Base-by-base conservation (phyloP, 768 basidiomycete genomes). In the Naematelia encephala region DNA sequence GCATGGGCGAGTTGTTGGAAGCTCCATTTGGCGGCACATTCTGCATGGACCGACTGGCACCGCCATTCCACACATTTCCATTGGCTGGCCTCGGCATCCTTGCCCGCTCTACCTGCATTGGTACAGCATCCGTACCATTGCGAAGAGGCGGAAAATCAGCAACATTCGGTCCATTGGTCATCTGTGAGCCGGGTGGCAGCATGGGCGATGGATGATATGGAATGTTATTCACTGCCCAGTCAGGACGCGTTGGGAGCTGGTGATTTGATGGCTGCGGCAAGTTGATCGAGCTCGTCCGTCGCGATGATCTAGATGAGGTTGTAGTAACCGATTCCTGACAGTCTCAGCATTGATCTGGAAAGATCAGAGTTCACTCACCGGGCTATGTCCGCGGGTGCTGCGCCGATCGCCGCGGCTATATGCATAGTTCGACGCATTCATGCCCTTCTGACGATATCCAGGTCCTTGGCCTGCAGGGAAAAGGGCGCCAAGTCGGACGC, bases 191-290 rank as follows among this genome's bases (percentile, higher is more conserved):
- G 23, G 27, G 13, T 47, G 8, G 46, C 8, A 21, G n/a, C 23
- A 64, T 27, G 14, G 70, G 65, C 25, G 68, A 65, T 10, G 70
- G 70, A 42, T 69, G 66, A 57, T 72, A 72, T 53, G 61, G 68
- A 13, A 72, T 59, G 48, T 72, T 69, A 46, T 69, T 66, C 4
- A 68, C 67, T 13, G 72, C 62, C 72, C 72, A 73, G 42, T 73
- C 69, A 21, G 72, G 72, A 43, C 64, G 51, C n/a, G 64, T 60
- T 22, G 72, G 72, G 8, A 73, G 55, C 14, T 62, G 72, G 48
- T 68, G 67, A 55, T 73, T 66, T 16, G 57, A 49, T 1, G 69
- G 54, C n/a, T 57, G 19, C 14, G 65, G 67, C 28, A 50, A 45
- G 16, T 62, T 51, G 16, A 69, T 67, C 4, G 69, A 70, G 2